Evolutionary conservation across 805 yeast species (phyloP).

Genomic region (Hemisphaericaspora nanyangensis): DNA sequence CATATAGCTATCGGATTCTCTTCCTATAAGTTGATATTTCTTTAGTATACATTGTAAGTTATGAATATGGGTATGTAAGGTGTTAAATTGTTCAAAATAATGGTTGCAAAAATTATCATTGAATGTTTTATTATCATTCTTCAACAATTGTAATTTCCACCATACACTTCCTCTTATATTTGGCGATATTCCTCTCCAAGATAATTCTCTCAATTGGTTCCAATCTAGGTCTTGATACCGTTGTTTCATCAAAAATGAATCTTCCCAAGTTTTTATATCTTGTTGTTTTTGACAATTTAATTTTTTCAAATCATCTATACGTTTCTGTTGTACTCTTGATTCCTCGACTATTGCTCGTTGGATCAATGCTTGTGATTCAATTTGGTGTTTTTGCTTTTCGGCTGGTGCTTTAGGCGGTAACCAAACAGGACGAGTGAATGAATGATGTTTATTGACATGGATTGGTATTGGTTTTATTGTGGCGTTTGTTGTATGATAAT

Average conservation of each 20-base stretch:
- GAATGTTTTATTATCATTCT: conserved; percentile 1
- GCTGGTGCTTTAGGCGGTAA: conserved; percentile 59
- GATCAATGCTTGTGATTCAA: conserved; percentile 47
- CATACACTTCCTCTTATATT: conserved; percentile 46
- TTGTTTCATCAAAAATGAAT: conserved; percentile 9
- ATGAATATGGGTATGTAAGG: conserved; percentile 2
- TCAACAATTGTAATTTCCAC: conserved; percentile 25
- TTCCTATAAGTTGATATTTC: background rate
- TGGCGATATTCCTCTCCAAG: conserved; percentile 8
- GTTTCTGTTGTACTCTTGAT: conserved; percentile 23
- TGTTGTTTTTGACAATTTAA: conserved; percentile 29
- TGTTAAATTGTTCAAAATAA: conserved; percentile 8
- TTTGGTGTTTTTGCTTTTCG: conserved; percentile 53
- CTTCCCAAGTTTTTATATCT: conserved; percentile 27
- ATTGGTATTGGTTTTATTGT: background rate
- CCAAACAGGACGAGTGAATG: conserved; percentile 59
- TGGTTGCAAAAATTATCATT: conserved; percentile 12
- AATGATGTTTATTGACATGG: conserved; percentile 15
- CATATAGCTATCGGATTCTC: background rate
- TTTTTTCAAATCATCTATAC: conserved; percentile 27
- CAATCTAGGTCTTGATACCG: background rate
- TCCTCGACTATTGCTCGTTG: conserved; percentile 40
- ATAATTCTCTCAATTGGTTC: conserved; percentile 3
- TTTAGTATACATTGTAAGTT: background rate
- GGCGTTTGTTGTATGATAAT: conserved; percentile 5